Conservation (phyloP, 1,139 yeast genomes). For the Taphrina deformans region DNA sequence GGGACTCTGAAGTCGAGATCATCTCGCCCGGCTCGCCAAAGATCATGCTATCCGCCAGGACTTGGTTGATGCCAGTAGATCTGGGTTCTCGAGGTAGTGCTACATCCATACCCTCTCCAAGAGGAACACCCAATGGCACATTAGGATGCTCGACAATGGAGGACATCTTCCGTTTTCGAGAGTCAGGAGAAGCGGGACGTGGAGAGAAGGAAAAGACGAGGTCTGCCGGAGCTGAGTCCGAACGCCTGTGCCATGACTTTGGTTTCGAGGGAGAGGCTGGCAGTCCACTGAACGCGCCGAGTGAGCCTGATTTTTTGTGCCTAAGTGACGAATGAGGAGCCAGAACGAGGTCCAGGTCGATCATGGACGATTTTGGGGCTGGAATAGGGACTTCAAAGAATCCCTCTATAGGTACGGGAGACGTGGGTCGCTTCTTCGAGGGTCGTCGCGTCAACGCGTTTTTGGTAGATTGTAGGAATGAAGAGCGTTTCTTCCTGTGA, state of each 20-base stretch:
- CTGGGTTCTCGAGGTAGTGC: background rate
- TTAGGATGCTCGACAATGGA: conserved; percentile 29
- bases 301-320: conserved; percentile 27
- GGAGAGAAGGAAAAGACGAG: conserved; percentile 22
- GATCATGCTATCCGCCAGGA: conserved; percentile 6
- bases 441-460: conserved; percentile 26
- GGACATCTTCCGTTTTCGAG: conserved; percentile 32
- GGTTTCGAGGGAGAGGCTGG: conserved; percentile 27
- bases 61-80: background rate
- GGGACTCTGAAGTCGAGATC: background rate
- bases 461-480: conserved; percentile 30
- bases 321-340: conserved; percentile 21
- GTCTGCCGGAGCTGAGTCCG: conserved; percentile 33
- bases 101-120: background rate
- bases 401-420: background rate
- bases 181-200: conserved; percentile 28
- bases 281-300: conserved; percentile 22
- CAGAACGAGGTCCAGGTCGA: conserved; percentile 25
- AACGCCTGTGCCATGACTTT: conserved; percentile 19
- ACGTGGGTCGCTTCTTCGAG: conserved; percentile 14
- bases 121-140: background rate
- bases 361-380: conserved; percentile 14
- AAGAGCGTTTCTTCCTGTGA: conserved; percentile 30
- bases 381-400: conserved; percentile 2
- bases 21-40: conserved; percentile 31